Percentiles rank a stretch among this genome's conserved stretches.
Evolutionary conservation across 1,139 yeast species (phyloP).

Genomic region (Protomyces lactucae-debilis): DNA sequence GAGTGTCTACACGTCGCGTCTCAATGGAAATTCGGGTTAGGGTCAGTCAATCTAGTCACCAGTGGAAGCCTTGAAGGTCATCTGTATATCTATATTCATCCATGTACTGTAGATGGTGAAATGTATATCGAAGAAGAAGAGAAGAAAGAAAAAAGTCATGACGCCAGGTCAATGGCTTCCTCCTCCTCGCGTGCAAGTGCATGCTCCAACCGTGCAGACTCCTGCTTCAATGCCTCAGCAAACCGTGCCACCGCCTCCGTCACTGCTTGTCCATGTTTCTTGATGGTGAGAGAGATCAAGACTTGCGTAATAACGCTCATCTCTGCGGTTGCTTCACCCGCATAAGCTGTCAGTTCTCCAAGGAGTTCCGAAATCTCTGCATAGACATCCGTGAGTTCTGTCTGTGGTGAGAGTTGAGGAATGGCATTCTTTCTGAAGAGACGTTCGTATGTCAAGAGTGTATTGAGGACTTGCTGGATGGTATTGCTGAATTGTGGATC

Average conservation of each 20-base stretch:
- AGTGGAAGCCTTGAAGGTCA: too few species aligned
- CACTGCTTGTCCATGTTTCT: neutral
- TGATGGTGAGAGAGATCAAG: neutral
- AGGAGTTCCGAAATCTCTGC: neutral
- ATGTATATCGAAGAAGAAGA: neutral
- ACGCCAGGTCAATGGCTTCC: neutral
- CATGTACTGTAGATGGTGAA: too few species aligned
- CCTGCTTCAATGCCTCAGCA: neutral
- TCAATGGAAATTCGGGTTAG: too few species aligned
- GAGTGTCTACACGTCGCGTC: too few species aligned
- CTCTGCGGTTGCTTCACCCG: neutral
- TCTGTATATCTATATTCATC: too few species aligned
- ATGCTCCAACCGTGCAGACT: neutral
- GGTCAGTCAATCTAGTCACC: too few species aligned
- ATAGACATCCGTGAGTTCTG: neutral
- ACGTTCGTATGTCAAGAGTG: neutral
- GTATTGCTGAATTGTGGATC: neutral
- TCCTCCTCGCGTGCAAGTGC: neutral
- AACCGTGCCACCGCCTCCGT: neutral
- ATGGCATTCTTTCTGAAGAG: neutral
- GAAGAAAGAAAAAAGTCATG: neutral
- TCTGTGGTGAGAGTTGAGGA: neutral
- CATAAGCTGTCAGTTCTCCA: neutral
- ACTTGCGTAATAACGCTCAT: neutral
- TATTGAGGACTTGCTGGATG: neutral